Evolutionary conservation across 768 basidiomycete species (phyloP).

Genomic region (Lactarius sp.): DNA sequence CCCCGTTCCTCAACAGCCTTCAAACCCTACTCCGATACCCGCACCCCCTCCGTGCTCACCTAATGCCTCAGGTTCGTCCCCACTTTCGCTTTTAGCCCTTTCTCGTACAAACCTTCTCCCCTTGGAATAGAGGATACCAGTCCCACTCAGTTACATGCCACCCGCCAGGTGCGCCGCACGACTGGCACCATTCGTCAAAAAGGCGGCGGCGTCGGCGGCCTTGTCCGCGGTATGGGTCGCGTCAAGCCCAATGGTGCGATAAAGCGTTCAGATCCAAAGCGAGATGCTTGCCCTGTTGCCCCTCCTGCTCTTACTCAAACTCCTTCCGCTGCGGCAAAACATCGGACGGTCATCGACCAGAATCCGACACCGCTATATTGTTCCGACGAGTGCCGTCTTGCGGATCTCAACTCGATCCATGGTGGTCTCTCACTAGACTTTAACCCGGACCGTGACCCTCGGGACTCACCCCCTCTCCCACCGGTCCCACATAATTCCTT

Average conservation of each 20-base stretch:
- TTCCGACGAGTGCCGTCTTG: constrained; percentile 67
- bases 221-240: constrained; percentile 62
- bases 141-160: constrained; percentile 26
- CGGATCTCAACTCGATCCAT: constrained; percentile 43
- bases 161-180: constrained; percentile 34
- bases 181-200: constrained; percentile 35
- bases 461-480: constrained; percentile 37
- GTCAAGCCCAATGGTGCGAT: constrained; percentile 53
- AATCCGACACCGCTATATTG: constrained; percentile 79
- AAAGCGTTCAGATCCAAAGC: constrained; percentile 37
- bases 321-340: constrained; percentile 39
- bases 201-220: constrained; percentile 45
- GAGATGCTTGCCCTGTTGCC: constrained; percentile 25
- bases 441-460: constrained; percentile 41
- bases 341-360: constrained; percentile 72
- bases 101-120: constrained; percentile 17
- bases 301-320: constrained; percentile 27
- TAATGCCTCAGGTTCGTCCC: constrained; percentile 36
- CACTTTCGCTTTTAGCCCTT: constrained; percentile 7
- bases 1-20: constrained; percentile 34
- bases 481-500: constrained; percentile 39
- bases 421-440: constrained; percentile 43
- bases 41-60: constrained; percentile 40
- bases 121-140: constrained; percentile 30
- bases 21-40: constrained; percentile 30